Percentiles rank a stretch among this genome's conserved stretches.
phyloP scores from a whole-genome alignment of 129 eudicot genomes.

The Ambrosia trifida region DNA sequence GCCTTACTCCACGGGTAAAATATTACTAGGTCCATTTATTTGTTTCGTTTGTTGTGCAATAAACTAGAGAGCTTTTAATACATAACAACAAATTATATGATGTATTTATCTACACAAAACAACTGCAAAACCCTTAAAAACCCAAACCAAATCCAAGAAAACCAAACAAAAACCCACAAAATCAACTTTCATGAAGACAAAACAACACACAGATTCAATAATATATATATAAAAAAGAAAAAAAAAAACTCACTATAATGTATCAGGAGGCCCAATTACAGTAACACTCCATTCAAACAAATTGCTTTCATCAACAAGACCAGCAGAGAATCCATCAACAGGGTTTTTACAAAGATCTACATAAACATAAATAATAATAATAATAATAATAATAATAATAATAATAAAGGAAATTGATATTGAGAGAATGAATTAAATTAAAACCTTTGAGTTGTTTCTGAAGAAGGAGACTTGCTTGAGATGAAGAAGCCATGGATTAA shows the following conservation, averaged over 20 bases:
- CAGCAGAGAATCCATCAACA: conserved; percentile 78
- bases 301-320: conserved; percentile 79
- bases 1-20: no score
- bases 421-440: conserved; percentile 22
- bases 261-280: conserved; percentile 83
- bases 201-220: conserved; percentile 11
- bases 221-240: not conserved
- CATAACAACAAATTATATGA: not conserved
- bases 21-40: no score
- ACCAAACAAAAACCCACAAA: not conserved
- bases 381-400: not conserved
- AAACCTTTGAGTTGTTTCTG: conserved; percentile 82
- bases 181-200: not conserved
- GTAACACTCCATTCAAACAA: conserved; percentile 91
- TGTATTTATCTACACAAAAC: no score
- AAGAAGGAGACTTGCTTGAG: conserved; percentile 89
- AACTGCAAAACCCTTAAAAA: conserved; percentile 14
- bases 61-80: not conserved
- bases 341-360: conserved; percentile 51
- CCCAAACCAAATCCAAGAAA: not conserved
- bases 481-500: conserved; percentile 69
- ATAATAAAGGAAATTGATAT: not conserved
- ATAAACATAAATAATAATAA: not conserved
- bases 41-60: no score
- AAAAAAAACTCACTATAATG: conserved; percentile 64